phyloP scores from a whole-genome alignment of 208 protist species.

The Acanthamoeba royreba region DNA sequence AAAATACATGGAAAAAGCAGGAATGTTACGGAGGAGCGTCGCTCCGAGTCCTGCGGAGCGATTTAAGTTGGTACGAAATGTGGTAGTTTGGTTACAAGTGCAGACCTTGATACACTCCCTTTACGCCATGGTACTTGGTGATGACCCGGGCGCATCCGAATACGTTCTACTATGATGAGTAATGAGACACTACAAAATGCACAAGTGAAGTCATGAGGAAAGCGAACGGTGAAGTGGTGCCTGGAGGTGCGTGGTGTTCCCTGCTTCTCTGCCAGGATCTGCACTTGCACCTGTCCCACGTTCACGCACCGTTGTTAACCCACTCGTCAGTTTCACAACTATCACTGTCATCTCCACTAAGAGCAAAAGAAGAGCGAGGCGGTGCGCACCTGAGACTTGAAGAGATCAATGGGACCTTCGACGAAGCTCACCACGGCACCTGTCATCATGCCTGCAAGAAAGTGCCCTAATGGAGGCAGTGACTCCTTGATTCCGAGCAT shows the following conservation, averaged over 20 bases:
- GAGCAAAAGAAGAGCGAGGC: not conserved
- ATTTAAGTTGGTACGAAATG: not conserved
- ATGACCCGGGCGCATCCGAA: not conserved
- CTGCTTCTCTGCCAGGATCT: constrained; percentile 41
- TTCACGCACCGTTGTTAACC: too few relatives aligned
- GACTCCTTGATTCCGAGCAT: not conserved
- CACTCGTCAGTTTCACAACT: too few relatives aligned
- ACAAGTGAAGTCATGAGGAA: not conserved
- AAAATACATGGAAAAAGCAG: constrained; percentile 10
- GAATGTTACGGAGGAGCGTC: not conserved
- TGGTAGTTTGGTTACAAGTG: not conserved
- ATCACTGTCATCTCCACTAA: too few relatives aligned
- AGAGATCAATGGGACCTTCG: constrained; percentile 40
- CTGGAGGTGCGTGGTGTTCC: not conserved
- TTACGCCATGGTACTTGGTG: not conserved
- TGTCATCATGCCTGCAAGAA: constrained; percentile 27
- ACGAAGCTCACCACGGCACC: constrained; percentile 17
- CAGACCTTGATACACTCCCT: not conserved
- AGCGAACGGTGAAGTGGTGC: not conserved
- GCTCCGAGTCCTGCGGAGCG: not conserved
- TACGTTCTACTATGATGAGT: not conserved
- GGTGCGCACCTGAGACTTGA: constrained; percentile 19
- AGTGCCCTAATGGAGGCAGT: not conserved
- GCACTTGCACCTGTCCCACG: constrained; percentile 43
- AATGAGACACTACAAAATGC: not conserved